Conservation (phyloP, 768 basidiomycete species). For the Tulasnella sp. region DNA sequence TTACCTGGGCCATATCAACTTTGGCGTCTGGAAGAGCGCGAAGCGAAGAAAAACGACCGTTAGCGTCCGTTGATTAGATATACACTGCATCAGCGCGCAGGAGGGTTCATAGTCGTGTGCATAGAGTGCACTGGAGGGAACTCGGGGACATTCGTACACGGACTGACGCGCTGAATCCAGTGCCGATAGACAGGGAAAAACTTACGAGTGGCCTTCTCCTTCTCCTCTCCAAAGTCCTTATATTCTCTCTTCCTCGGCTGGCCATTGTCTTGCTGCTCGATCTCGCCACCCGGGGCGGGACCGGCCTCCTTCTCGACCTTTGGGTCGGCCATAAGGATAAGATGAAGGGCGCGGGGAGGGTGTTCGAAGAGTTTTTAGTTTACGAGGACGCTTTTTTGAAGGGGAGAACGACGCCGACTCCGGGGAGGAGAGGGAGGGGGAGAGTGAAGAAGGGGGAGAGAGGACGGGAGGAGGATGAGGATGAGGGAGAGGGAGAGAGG, state of each 20-base stretch:
- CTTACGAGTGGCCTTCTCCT: slow-evolving; percentile 69
- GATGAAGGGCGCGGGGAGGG: background rate
- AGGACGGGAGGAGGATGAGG: slow-evolving; percentile 23
- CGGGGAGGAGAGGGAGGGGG: slow-evolving; percentile 29
- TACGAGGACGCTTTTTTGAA: slow-evolving; percentile 27
- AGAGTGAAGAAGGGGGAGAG: slow-evolving; percentile 31
- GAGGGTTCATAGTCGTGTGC: background rate
- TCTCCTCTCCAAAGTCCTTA: slow-evolving; percentile 81
- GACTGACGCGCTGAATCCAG: slow-evolving; percentile 10
- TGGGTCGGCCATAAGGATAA: slow-evolving; percentile 2
- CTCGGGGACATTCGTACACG: background rate
- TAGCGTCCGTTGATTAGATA: background rate
- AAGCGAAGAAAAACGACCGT: slow-evolving; percentile 18
- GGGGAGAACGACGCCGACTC: slow-evolving; percentile 31
- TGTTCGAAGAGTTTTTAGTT: background rate
- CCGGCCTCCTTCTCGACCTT: slow-evolving; percentile 40
- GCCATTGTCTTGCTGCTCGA: slow-evolving; percentile 42
- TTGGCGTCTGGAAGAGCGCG: slow-evolving; percentile 63
- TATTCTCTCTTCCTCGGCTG: slow-evolving; percentile 72
- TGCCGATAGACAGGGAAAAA: slow-evolving; percentile 35
- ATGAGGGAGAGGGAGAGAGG: slow-evolving; percentile 28
- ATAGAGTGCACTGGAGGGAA: background rate
- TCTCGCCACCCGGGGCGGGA: slow-evolving; percentile 33
- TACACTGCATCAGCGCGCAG: background rate
- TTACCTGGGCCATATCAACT: slow-evolving; percentile 80